Evolutionary conservation across 2,329 filamentous ascomycete genomes (phyloP).

Genomic region (Cordyceps cicadae): DNA sequence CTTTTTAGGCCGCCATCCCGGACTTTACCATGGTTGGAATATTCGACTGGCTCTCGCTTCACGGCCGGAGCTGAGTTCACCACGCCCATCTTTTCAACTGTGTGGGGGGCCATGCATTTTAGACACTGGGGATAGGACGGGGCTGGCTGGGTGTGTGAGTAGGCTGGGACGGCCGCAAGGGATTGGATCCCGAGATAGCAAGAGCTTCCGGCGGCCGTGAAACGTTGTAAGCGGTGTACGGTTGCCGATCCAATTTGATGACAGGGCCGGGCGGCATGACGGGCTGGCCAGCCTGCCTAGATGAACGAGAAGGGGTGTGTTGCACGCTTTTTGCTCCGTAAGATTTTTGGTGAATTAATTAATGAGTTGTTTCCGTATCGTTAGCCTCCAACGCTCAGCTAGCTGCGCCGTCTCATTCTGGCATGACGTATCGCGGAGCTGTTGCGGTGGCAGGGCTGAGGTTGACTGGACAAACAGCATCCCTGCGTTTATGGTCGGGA

Average conservation of each 20-base stretch:
- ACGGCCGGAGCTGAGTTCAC: background rate
- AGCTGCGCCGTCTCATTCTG: background rate
- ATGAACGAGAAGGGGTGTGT: background rate
- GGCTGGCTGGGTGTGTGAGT: background rate
- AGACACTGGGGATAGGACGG: too few species aligned
- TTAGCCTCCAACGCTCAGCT: background rate
- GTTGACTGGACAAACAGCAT: background rate
- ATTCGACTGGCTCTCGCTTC: background rate
- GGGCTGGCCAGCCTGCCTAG: background rate
- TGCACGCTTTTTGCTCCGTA: background rate
- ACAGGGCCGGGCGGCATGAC: background rate
- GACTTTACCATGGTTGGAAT: background rate
- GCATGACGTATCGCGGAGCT: background rate
- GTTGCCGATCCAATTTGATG: background rate
- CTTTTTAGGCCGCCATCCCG: conserved; percentile 1
- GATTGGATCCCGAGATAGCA: background rate
- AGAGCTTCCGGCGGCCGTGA: background rate
- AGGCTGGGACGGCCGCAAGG: background rate
- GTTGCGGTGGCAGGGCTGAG: conserved; percentile 3
- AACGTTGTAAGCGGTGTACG: background rate
- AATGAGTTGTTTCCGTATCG: background rate
- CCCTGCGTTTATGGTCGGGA: background rate
- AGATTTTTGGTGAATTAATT: background rate
- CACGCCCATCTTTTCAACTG: background rate
- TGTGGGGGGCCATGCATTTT: background rate